phyloP scores from a whole-genome alignment of 2,329 filamentous ascomycete species.

The Falciphora oryzae region DNA sequence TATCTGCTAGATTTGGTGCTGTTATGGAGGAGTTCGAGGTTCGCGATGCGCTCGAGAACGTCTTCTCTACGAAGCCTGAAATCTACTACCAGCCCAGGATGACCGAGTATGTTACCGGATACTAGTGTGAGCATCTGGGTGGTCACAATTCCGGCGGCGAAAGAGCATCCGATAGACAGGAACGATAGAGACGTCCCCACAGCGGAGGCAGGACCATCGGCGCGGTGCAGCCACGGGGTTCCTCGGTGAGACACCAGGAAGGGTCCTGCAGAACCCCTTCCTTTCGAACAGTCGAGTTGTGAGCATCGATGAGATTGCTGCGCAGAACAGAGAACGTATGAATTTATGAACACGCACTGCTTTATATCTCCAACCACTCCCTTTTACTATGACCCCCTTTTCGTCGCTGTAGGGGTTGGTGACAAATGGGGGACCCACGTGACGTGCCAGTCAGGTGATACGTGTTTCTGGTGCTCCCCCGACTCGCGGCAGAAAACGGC shows the following conservation, averaged over 20 bases:
- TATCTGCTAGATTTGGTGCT: slow-evolving; percentile 48
- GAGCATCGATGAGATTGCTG: background rate
- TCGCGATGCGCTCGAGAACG: slow-evolving; percentile 67
- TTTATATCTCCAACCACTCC: background rate
- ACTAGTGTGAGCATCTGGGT: background rate
- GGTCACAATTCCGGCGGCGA: background rate
- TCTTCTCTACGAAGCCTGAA: slow-evolving; percentile 55
- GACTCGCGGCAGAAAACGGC: background rate
- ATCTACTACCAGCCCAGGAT: slow-evolving; percentile 5
- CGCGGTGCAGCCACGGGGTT: background rate
- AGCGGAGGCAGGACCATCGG: background rate
- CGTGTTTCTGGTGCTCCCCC: background rate
- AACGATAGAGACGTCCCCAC: background rate
- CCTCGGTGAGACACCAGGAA: background rate
- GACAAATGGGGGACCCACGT: background rate
- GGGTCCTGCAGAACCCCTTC: background rate
- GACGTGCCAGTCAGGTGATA: background rate
- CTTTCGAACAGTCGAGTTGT: background rate
- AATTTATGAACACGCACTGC: background rate
- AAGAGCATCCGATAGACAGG: background rate
- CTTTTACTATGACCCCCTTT: too few species aligned
- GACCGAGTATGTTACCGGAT: slow-evolving; percentile 3
- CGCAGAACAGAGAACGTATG: background rate
- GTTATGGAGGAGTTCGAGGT: slow-evolving; percentile 66
- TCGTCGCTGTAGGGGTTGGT: background rate